Conservation (phyloP, 805 yeast species). For the Osmozyma mogii region DNA sequence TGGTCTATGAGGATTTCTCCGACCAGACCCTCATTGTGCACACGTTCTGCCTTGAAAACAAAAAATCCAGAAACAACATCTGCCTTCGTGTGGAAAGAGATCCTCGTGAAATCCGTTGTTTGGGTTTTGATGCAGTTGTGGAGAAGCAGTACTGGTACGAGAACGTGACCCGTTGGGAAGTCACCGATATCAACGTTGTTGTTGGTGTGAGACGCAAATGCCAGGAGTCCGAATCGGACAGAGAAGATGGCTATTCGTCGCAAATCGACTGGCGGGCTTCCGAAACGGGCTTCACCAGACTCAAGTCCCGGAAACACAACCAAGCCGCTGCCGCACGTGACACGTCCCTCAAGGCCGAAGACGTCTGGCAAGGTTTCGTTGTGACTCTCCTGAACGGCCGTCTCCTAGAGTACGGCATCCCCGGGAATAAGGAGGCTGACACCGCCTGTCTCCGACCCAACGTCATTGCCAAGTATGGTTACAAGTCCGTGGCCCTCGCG, state of each 20-base stretch:
- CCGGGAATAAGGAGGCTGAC: slow-evolving; percentile 36
- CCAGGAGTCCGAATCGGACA: not conserved
- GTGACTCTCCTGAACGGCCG: slow-evolving; percentile 58
- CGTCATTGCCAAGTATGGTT: slow-evolving; percentile 65
- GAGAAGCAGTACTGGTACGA: slow-evolving; percentile 65
- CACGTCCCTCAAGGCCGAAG: slow-evolving; percentile 14
- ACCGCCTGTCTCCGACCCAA: slow-evolving; percentile 33
- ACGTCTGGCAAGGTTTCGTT: slow-evolving; percentile 78
- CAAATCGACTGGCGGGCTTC: not conserved
- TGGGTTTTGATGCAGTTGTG: slow-evolving; percentile 69
- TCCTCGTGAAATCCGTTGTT: slow-evolving; percentile 82
- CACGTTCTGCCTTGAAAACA: slow-evolving; percentile 56
- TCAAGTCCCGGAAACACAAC: slow-evolving; percentile 12
- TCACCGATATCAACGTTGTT: slow-evolving; percentile 68
- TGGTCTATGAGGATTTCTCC: slow-evolving; percentile 60
- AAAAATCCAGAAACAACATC: slow-evolving; percentile 68
- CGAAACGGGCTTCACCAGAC: slow-evolving; percentile 11
- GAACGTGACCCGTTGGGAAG: slow-evolving; percentile 69
- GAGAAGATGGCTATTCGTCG: not conserved
- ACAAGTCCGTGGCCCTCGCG: slow-evolving; percentile 65
- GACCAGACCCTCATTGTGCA: slow-evolving; percentile 57
- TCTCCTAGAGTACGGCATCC: slow-evolving; percentile 50
- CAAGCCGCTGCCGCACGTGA: no score
- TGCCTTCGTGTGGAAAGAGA: slow-evolving; percentile 90
- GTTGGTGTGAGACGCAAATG: slow-evolving; percentile 39